phyloP scores from a whole-genome alignment of 768 basidiomycete species.

The Pholiota conissans region DNA sequence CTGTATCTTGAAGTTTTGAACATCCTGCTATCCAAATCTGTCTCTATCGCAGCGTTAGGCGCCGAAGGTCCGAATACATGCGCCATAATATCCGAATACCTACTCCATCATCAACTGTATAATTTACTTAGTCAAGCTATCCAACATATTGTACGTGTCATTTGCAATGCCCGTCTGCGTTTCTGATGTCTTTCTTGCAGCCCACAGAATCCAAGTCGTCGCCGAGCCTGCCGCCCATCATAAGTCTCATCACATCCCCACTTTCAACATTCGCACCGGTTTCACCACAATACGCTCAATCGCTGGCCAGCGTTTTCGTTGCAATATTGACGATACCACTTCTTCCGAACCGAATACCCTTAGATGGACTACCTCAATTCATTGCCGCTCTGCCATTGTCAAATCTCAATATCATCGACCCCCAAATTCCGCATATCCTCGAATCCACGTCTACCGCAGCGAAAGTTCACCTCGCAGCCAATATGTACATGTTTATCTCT shows the following conservation, averaged over 20 bases:
- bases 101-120: constrained; percentile 50
- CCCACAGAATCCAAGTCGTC: constrained; percentile 58
- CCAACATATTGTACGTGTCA: constrained; percentile 47
- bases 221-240: constrained; percentile 46
- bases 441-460: constrained; percentile 26
- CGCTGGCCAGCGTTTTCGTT: constrained; percentile 43
- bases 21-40: constrained; percentile 38
- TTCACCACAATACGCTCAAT: constrained; percentile 26
- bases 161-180: background rate
- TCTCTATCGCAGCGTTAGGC: constrained; percentile 26
- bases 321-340: constrained; percentile 72
- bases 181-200: constrained; percentile 30
- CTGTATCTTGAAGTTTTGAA: constrained; percentile 53
- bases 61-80: constrained; percentile 30
- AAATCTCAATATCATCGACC: constrained; percentile 29
- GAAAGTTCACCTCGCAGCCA: constrained; percentile 69
- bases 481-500: constrained; percentile 62
- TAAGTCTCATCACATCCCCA: constrained; percentile 14
- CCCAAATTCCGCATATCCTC: constrained; percentile 25
- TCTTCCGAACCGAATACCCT: constrained; percentile 73
- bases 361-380: constrained; percentile 60
- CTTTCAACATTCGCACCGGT: constrained; percentile 23
- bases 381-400: constrained; percentile 62
- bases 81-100: constrained; percentile 39
- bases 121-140: constrained; percentile 39